A percentile compares a stretch with the other conserved stretches of the same genome.
Conservation (phyloP, 192 early-diverging fungal genomes). For the Allomyces macrogynus region DNA sequence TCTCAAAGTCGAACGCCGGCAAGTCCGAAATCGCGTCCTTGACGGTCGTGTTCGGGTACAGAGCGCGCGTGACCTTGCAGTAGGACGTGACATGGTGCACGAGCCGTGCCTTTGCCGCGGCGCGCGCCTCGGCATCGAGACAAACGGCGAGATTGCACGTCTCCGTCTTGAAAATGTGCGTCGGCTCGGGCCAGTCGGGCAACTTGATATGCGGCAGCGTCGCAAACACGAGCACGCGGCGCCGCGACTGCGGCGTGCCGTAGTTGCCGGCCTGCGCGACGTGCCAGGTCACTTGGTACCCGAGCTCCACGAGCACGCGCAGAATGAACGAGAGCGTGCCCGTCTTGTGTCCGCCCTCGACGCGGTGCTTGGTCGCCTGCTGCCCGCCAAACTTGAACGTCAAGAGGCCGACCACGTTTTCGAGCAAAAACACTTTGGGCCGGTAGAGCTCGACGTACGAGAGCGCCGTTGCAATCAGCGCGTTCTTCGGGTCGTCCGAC, state of each 20-base stretch:
- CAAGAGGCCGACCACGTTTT: constrained; percentile 45
- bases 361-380: constrained; percentile 21
- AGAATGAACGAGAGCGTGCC: constrained; percentile 47
- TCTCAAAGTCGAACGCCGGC: constrained; percentile 41
- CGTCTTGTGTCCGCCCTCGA: constrained; percentile 36
- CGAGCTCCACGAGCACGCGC: constrained; percentile 35
- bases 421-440: constrained; percentile 41
- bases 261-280: constrained; percentile 42
- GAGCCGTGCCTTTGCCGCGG: too few relatives aligned
- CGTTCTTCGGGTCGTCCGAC: constrained; percentile 43
- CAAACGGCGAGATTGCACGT: not conserved
- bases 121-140: too few relatives aligned
- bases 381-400: constrained; percentile 32
- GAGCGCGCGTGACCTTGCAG: constrained; percentile 15
- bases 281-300: constrained; percentile 41
- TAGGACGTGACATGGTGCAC: too few relatives aligned
- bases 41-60: constrained; percentile 31
- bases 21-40: constrained; percentile 46
- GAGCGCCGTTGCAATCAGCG: constrained; percentile 36
- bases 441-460: constrained; percentile 50
- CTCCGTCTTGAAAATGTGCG: not conserved
- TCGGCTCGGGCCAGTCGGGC: constrained; percentile 34
- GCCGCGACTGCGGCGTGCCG: constrained; percentile 40
- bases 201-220: constrained; percentile 26
- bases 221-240: constrained; percentile 45